These are phyloP conservation scores for Aspergillus quadricinctus DNA, from an alignment of 2,329 filamentous ascomycete species.

Conservation along the genomic window DNA sequence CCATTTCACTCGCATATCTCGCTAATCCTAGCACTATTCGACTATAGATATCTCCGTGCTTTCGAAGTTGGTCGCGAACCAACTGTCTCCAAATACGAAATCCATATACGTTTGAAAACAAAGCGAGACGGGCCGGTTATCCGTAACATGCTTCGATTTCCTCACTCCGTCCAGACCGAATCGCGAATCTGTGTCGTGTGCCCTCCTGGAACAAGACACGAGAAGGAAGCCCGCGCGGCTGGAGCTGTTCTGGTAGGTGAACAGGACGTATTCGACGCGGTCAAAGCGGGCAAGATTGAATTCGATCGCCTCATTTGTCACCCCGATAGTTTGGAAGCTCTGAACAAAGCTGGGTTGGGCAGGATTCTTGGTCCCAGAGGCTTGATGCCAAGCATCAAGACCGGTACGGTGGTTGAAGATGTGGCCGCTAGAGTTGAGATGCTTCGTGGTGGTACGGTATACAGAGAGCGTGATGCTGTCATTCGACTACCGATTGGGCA, in stretches of 20 bases:
- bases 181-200: slow-evolving; percentile 86
- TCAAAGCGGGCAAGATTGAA: slow-evolving; percentile 70
- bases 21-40: slow-evolving; percentile 8
- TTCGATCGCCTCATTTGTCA: slow-evolving; percentile 92
- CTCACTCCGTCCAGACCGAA: slow-evolving; percentile 84
- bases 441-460: slow-evolving; percentile 78
- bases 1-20: slow-evolving; percentile 9
- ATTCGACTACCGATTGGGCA: slow-evolving; percentile 89
- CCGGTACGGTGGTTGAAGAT: slow-evolving; percentile 82
- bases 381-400: slow-evolving; percentile 86
- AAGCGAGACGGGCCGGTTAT: slow-evolving; percentile 81
- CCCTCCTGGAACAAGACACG: slow-evolving; percentile 71
- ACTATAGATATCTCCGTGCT: slow-evolving; percentile 75
- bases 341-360: slow-evolving; percentile 77
- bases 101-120: slow-evolving; percentile 77
- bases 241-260: slow-evolving; percentile 84
- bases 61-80: slow-evolving; percentile 82
- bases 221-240: slow-evolving; percentile 67
- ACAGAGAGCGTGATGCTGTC: slow-evolving; percentile 79
- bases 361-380: slow-evolving; percentile 81
- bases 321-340: slow-evolving; percentile 66
- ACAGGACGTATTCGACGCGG: slow-evolving; percentile 74
- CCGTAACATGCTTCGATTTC: slow-evolving; percentile 81
- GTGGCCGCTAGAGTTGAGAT: slow-evolving; percentile 71
- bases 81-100: slow-evolving; percentile 75